Percentiles rank a stretch among this genome's conserved stretches.
Evolutionary conservation across 2,329 filamentous ascomycete genomes (phyloP).

Genomic region (Penicillium sp.): DNA sequence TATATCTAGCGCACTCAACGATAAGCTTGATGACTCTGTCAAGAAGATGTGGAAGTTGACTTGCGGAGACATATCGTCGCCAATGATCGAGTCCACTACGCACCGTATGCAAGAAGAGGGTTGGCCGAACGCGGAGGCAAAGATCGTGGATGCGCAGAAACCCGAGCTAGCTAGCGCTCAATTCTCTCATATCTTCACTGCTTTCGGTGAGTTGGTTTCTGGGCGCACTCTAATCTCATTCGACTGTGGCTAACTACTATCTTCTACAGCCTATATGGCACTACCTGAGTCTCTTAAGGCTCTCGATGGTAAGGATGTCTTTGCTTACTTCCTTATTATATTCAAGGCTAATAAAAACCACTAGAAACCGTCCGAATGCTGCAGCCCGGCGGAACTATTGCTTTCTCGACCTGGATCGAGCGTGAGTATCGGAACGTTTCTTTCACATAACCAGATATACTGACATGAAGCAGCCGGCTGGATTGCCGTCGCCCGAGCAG

Average conservation of each 20-base stretch:
- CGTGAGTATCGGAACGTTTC: constrained; percentile 14
- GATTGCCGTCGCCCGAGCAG: constrained; percentile 22
- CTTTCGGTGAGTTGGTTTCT: constrained; percentile 37
- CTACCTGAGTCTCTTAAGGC: constrained; percentile 43
- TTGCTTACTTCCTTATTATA: neutral
- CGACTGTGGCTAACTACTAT: neutral
- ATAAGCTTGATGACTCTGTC: constrained; percentile 36
- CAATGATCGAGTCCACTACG: constrained; percentile 43
- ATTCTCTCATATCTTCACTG: constrained; percentile 47
- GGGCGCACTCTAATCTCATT: neutral
- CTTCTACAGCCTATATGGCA: constrained; percentile 38
- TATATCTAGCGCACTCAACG: constrained; percentile 47
- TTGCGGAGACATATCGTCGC: constrained; percentile 49
- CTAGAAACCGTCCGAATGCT: constrained; percentile 34
- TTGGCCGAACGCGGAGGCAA: constrained; percentile 48
- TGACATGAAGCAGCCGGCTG: constrained; percentile 24
- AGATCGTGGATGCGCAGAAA: constrained; percentile 49
- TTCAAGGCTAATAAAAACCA: neutral
- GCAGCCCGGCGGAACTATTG: constrained; percentile 32
- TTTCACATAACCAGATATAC: neutral
- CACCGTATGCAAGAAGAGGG: constrained; percentile 39
- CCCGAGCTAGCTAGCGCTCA: constrained; percentile 38
- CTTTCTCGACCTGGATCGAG: constrained; percentile 36
- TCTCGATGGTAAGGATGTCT: constrained; percentile 30
- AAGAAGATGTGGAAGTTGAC: constrained; percentile 47